These are phyloP conservation scores for Neohortaea acidophila DNA, from an alignment of 495 filamentous ascomycete genomes.

Conservation along the genomic window DNA sequence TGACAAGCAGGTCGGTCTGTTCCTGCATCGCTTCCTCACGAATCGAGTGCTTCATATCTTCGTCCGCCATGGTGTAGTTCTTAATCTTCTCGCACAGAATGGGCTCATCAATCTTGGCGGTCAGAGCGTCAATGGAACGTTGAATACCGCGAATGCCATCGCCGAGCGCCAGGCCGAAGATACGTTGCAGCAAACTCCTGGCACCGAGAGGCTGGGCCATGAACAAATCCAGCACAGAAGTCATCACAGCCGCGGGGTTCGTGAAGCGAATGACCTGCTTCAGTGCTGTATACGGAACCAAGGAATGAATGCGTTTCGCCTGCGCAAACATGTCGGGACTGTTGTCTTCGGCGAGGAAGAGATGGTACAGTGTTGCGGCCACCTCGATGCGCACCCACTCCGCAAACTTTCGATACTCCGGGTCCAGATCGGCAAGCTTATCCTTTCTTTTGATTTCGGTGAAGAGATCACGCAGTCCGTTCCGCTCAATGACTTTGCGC, in stretches of 20 bases:
- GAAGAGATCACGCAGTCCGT: constrained; percentile 88
- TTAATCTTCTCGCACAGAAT: constrained; percentile 73
- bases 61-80: constrained; percentile 56
- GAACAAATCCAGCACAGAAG: constrained; percentile 80
- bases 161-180: constrained; percentile 78
- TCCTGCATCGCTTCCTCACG: constrained; percentile 55
- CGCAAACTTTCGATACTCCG: constrained; percentile 95
- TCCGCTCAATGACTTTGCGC: constrained; percentile 58
- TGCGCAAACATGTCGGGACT: constrained; percentile 91
- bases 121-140: constrained; percentile 64
- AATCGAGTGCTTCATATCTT: constrained; percentile 56
- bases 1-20: constrained; percentile 66
- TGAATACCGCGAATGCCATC: constrained; percentile 79
- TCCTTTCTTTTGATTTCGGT: constrained; percentile 78
- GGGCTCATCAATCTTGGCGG: constrained; percentile 56
- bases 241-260: constrained; percentile 93
- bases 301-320: constrained; percentile 77
- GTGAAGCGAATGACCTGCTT: constrained; percentile 95
- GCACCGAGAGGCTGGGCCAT: constrained; percentile 87
- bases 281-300: constrained; percentile 79
- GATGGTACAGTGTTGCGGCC: constrained; percentile 88
- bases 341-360: constrained; percentile 96
- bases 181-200: constrained; percentile 77
- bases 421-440: constrained; percentile 68
- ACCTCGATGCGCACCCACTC: constrained; percentile 98